Conservation (phyloP, 2,329 filamentous ascomycete species). For the Tolypocladium cylindrosporum region DNA sequence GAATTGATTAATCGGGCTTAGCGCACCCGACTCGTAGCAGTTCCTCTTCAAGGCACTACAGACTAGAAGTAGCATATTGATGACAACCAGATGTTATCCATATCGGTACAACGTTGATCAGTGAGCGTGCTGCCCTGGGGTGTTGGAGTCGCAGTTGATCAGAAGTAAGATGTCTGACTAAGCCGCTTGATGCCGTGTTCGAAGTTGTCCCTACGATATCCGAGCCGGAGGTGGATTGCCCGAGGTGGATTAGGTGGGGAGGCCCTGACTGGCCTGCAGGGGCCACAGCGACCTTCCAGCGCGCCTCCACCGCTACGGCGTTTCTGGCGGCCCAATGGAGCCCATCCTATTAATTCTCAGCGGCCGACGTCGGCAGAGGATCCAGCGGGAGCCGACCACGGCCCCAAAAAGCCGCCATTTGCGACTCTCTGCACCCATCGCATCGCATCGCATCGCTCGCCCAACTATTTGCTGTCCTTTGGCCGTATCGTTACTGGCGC, state of each 20-base stretch:
- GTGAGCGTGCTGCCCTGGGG: too few relatives aligned
- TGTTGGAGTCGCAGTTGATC: too few relatives aligned
- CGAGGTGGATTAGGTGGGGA: neutral
- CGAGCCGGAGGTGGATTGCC: neutral
- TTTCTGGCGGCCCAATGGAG: neutral
- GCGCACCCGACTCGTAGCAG: too few relatives aligned
- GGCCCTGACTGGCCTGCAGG: neutral
- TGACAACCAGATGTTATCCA: too few relatives aligned
- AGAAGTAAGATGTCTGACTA: neutral
- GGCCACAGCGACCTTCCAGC: neutral
- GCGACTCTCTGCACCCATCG: neutral
- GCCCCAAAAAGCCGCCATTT: neutral
- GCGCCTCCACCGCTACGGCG: neutral
- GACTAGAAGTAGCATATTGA: too few relatives aligned
- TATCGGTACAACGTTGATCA: too few relatives aligned
- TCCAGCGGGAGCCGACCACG: neutral
- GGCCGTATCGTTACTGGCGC: neutral
- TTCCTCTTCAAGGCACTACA: too few relatives aligned
- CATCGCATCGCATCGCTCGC: neutral
- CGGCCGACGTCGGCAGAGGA: conserved; percentile 5
- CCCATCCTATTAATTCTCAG: neutral
- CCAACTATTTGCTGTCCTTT: neutral
- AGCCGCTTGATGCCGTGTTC: neutral
- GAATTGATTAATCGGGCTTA: too few relatives aligned
- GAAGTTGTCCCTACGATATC: neutral